Percentiles rank a stretch among this genome's conserved stretches.
These are phyloP conservation scores for Marsdenia floribunda DNA, from an alignment of 257 asterid genomes.

Conservation along the genomic window DNA sequence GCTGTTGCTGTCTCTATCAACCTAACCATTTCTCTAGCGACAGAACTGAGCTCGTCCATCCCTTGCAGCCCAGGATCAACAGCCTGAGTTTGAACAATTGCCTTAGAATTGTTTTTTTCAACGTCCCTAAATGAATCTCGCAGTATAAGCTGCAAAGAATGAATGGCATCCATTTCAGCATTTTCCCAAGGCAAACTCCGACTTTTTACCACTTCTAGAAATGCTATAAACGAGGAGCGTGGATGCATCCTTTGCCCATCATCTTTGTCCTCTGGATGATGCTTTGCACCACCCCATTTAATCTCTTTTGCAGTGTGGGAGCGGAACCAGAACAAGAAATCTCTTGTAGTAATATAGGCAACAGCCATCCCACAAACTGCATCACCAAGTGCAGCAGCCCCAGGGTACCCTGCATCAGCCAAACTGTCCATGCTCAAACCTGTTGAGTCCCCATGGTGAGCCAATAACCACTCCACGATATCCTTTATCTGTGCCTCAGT, in stretches of 20 bases:
- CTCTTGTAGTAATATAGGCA: slow-evolving; percentile 59
- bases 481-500: slow-evolving; percentile 67
- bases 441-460: slow-evolving; percentile 64
- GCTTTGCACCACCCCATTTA: slow-evolving; percentile 95
- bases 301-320: slow-evolving; percentile 79
- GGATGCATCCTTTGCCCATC: slow-evolving; percentile 87
- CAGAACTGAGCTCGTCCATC: slow-evolving; percentile 55
- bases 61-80: slow-evolving; percentile 46
- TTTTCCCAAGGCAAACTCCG: slow-evolving; percentile 89
- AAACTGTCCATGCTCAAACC: slow-evolving; percentile 86
- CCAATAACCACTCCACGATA: slow-evolving; percentile 61
- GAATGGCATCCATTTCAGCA: slow-evolving; percentile 91
- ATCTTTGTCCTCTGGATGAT: slow-evolving; percentile 77
- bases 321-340: slow-evolving; percentile 82
- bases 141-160: slow-evolving; percentile 75
- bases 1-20: slow-evolving; percentile 70
- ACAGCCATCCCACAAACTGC: slow-evolving; percentile 89
- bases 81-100: slow-evolving; percentile 36
- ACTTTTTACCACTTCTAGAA: slow-evolving; percentile 86
- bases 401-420: slow-evolving; percentile 78
- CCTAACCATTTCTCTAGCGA: slow-evolving; percentile 66
- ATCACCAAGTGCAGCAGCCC: slow-evolving; percentile 65
- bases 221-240: slow-evolving; percentile 83
- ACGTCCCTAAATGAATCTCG: slow-evolving; percentile 62
- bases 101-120: slow-evolving; percentile 49